Base-by-base conservation (phyloP, 257 asterid genomes). In the Nicotiana otophora region DNA sequence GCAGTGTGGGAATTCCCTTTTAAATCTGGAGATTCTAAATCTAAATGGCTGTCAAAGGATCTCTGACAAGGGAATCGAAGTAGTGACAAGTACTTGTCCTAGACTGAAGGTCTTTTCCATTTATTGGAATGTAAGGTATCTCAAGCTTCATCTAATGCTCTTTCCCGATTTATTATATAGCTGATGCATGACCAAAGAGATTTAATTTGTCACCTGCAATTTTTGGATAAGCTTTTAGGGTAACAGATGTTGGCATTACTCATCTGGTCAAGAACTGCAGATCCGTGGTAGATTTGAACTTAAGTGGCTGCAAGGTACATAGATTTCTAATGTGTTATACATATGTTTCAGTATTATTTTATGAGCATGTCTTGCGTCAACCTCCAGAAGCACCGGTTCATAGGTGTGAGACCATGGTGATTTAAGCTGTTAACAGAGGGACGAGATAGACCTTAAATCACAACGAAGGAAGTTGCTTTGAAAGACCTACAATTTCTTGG, bases 31-130 rank as follows among this genome's bases (percentile, higher is more conserved):
- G 90, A 81, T 85, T 84, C 92, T 96, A 89, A 96, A 96, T 88
- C 89, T 96, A 87, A 96, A 96, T 84, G 91, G 98, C 85, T 93
- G 99, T 89, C 99, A 96, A 88, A 94, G 91, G 88, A 92, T 96
- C 83, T 94, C 99, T 19, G 98, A 96, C 64, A 78, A 69, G 76
- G 99, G 98, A 88, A 84, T 94, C 82, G 97, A 90, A 58, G 84
- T 36, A 79, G 83, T 94, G 78, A 91, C 98, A 75, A 83, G 68
- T 87, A 85, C 67, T 34, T 89, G 93, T 84, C 92, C 94, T 4
- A 89, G 86, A 28, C 82, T 96, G 79, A 90, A 84, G 86, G 90
- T 83, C 67, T 91, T 96, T 87, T 96, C 98, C 5, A 90, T 94
- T 81, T 96, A 94, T 88, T 96, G 99, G 99, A 96, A 94, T 46